Evolutionary conservation across 345 rosid species (phyloP), one percentile per base, ranked within the genome.

Genomic region (Brassica napus): DNA sequence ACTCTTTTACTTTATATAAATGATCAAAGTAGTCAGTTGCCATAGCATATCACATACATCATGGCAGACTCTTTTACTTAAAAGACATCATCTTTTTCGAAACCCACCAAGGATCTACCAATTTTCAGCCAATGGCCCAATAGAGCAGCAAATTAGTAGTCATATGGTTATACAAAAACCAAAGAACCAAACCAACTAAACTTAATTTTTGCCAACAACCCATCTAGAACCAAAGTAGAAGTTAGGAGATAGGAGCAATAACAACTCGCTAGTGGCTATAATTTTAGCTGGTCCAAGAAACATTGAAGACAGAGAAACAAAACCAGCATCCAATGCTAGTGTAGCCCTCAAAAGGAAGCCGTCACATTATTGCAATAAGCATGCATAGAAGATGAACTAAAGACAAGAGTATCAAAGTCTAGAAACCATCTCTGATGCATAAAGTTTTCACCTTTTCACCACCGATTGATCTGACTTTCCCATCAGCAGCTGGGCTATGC

Each of bases 401-500:
- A 42, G 12, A 9, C 8, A 49, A 49, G 16, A 39, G 1, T 4
- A 6, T 49, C 39, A 73, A 16, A 0, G 54, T 47, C 6, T 14
- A 65, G n/a, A 39, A 44, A 42, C 74, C 16, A 77, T 42, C 6
- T 28, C 12, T 59, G 11, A 57, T 42, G 11, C 34, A 68, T 28
- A 23, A 18, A 26, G 34, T 1, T 16, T 15, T 30, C 59, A 92
- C 98, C 99, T 92, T 95, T 76, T 92, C 91, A 79, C 96, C 94
- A 32, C 91, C 88, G 7, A 95, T 68, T 74, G 98, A 88, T 74
- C 96, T 89, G 71, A 90, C 71, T 88, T 91, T 95, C 14, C 91
- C 97, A 82, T 95, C 98, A 67, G 89, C 98, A 78, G 99, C 98
- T 11, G 96, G 97, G 77, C 98, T 95, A 28, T 87, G 81, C 15